Evolutionary conservation across 805 yeast species (phyloP).

Genomic region (Starmerella cellae): DNA sequence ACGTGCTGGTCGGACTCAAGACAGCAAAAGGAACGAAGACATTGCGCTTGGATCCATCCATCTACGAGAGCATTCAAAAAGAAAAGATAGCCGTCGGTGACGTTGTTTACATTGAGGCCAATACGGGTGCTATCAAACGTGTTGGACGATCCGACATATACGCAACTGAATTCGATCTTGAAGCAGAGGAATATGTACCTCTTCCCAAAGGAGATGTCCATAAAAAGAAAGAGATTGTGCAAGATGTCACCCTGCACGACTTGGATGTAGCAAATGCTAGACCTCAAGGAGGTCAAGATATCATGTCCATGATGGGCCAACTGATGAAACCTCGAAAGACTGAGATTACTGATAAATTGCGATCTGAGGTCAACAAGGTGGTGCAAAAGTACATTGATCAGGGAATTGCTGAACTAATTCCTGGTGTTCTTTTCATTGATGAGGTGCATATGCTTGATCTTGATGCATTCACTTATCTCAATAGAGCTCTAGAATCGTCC

Average conservation of each 20-base stretch:
- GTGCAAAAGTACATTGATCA: slow-evolving; percentile 93
- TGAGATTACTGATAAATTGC: slow-evolving; percentile 88
- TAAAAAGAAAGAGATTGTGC: slow-evolving; percentile 94
- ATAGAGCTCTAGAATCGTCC: slow-evolving; percentile 80
- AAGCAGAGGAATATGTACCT: slow-evolving; percentile 97
- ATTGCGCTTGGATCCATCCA: slow-evolving; percentile 78
- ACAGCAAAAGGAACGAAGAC: slow-evolving; percentile 86
- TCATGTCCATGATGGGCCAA: slow-evolving; percentile 93
- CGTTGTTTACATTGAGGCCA: slow-evolving; percentile 91
- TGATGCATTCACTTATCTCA: slow-evolving; percentile 89
- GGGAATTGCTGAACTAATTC: slow-evolving; percentile 94
- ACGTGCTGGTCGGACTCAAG: slow-evolving; percentile 86
- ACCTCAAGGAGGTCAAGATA: slow-evolving; percentile 96
- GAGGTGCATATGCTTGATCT: slow-evolving; percentile 97
- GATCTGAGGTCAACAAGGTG: slow-evolving; percentile 88
- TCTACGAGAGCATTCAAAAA: slow-evolving; percentile 86
- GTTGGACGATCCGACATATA: slow-evolving; percentile 98
- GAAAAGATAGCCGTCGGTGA: slow-evolving; percentile 93
- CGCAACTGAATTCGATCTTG: slow-evolving; percentile 95
- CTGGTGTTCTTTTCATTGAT: slow-evolving; percentile 95
- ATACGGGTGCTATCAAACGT: slow-evolving; percentile 92
- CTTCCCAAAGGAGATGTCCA: slow-evolving; percentile 98
- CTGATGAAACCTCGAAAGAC: slow-evolving; percentile 91
- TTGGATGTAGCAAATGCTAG: slow-evolving; percentile 91
- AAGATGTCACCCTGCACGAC: slow-evolving; percentile 92